These are phyloP conservation scores for Triticum timopheevii DNA, from an alignment of 176 grass and related monocot species.

Conservation along the genomic window DNA sequence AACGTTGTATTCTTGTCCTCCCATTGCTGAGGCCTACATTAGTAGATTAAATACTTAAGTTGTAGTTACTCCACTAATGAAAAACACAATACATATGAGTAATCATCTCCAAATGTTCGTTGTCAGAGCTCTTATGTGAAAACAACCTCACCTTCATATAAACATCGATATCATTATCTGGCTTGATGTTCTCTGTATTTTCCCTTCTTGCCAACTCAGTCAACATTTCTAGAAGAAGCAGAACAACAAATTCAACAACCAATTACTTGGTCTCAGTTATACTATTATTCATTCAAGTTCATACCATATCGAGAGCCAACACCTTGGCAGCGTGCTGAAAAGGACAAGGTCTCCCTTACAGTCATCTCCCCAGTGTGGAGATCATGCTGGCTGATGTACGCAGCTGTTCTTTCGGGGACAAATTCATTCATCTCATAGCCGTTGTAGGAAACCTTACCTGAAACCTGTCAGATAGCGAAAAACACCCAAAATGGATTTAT, in stretches of 20 bases:
- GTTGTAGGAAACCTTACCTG: conserved; percentile 79
- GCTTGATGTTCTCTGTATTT: conserved; percentile 80
- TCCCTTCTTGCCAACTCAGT: conserved; percentile 81
- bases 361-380: conserved; percentile 94
- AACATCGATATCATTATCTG: conserved; percentile 85
- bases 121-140: not conserved
- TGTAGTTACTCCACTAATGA: not conserved
- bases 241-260: conserved; percentile 15
- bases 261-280: too few relatives aligned
- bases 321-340: conserved; percentile 83
- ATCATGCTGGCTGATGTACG: conserved; percentile 92
- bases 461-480: not conserved
- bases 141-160: conserved; percentile 75
- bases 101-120: not conserved
- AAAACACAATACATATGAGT: not conserved
- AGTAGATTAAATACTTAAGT: conserved; percentile 13
- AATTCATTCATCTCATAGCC: conserved; percentile 82
- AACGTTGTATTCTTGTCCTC: conserved; percentile 67
- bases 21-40: conserved; percentile 72
- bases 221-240: conserved; percentile 65
- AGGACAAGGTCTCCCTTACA: conserved; percentile 80
- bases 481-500: too few relatives aligned
- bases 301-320: conserved; percentile 82
- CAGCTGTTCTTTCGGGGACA: conserved; percentile 71
- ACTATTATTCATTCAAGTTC: not conserved